Evolutionary conservation across 495 filamentous ascomycete species (phyloP), one percentile per base, ranked within the genome.

Genomic region (Apiosordaria backusii): DNA sequence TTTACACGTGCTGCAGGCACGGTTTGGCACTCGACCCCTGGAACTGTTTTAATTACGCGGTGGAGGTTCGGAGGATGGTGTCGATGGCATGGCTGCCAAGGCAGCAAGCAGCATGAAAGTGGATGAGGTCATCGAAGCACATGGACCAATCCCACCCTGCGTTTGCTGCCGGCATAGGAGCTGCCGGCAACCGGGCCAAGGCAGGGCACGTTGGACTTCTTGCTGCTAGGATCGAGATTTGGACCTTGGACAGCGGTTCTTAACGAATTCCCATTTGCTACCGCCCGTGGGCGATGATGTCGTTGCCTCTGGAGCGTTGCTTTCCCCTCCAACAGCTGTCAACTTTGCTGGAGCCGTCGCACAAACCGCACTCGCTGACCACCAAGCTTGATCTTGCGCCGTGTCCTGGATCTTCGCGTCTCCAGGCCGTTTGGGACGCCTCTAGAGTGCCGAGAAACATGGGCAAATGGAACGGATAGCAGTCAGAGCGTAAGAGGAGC

Each of bases 221-320:
- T 45, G 9, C 16, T 45, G 9, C 35, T 59, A 4, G 4, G 57
- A 59, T 59, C 57, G 57, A 59, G 57, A 59, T 59, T 59, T 26
- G 35, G 35, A 45, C 35, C 35, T 13, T 45, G 35, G 35, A 45
- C 5, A 45, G 35, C 35, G 35, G 24, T 22, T 27, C 59, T 45
- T 35, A 15, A 45, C 24, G 24, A 45, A 27, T 35, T 61, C 59
- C 27, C 27, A 61, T 61, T 61, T 27, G 59, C 59, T 61, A n/a
- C 59, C 27, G 21, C 16, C 24, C 18, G 10, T 29, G 19, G 24
- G 4, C 25, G 27, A 61, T 61, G 59, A 61, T 61, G 59, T 61
- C 59, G 59, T 61, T 61, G 59, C 59, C 26, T 27, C 26, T 27
- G 59, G 15, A 45, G 9, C 59, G 59, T 61, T 22, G 59, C 26